phyloP scores from a whole-genome alignment of 176 grass and related monocot genomes.

The Ananas comosus region DNA sequence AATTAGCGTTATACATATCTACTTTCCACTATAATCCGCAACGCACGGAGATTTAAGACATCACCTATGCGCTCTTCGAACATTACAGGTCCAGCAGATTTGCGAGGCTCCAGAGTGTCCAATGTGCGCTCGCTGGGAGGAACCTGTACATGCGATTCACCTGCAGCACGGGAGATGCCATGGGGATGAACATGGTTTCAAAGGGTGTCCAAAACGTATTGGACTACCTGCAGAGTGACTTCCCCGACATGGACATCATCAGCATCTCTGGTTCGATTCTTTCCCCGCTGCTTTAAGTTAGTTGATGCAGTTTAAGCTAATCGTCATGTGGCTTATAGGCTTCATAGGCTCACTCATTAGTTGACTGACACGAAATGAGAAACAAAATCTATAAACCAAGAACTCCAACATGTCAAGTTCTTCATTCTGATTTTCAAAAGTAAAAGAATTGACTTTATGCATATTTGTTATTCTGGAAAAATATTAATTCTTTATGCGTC shows the following conservation, averaged over 20 bases:
- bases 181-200: conserved; percentile 93
- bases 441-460: no score
- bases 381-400: no score
- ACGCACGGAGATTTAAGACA: neutral
- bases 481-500: neutral
- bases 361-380: no score
- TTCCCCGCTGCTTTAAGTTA: conserved; percentile 6
- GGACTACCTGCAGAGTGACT: conserved; percentile 46
- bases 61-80: neutral
- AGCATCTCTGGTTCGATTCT: conserved; percentile 59
- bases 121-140: conserved; percentile 63
- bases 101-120: conserved; percentile 51
- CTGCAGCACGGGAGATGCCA: conserved; percentile 77
- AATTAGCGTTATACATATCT: no score
- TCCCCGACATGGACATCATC: conserved; percentile 69
- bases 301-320: neutral
- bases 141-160: conserved; percentile 70
- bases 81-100: conserved; percentile 69
- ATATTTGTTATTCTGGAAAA: neutral
- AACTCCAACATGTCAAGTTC: no score
- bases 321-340: no score
- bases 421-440: no score
- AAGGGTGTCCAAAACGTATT: conserved; percentile 79
- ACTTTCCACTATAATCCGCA: no score
- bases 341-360: no score